Conservation (phyloP, 352 stramenopile genomes). For the Globisporangium camurandrum region DNA sequence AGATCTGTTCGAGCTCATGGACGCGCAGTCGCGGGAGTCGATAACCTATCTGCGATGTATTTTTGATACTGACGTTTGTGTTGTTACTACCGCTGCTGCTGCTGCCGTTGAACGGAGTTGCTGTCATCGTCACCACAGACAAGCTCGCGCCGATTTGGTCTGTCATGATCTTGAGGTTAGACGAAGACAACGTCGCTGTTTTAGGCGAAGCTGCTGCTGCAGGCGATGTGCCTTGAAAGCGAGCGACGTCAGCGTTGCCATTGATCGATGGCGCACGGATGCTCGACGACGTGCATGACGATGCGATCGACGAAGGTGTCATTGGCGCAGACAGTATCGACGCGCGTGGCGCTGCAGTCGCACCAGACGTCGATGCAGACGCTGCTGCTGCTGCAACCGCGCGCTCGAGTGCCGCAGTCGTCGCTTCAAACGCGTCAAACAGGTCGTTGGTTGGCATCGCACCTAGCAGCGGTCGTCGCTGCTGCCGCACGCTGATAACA, state of each 20-base stretch:
- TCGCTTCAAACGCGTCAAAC: not conserved
- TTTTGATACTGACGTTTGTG: not conserved
- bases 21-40: not conserved
- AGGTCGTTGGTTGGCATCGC: not conserved
- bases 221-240: too few species aligned
- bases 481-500: not conserved
- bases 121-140: too few species aligned
- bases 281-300: not conserved
- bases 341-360: too few species aligned
- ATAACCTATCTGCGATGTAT: too few species aligned
- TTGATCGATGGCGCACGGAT: not conserved
- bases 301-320: slow-evolving; percentile 1
- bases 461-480: not conserved
- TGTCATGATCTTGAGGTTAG: not conserved
- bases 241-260: not conserved
- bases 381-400: not conserved
- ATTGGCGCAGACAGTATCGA: not conserved
- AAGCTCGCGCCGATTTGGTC: not conserved
- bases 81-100: not conserved
- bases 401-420: not conserved
- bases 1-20: slow-evolving; percentile 13
- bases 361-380: too few species aligned
- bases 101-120: too few species aligned
- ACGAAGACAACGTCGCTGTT: not conserved
- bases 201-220: not conserved